Evolutionary conservation across 768 basidiomycete genomes (phyloP).

Genomic region (Psilocybe subaeruginosa): DNA sequence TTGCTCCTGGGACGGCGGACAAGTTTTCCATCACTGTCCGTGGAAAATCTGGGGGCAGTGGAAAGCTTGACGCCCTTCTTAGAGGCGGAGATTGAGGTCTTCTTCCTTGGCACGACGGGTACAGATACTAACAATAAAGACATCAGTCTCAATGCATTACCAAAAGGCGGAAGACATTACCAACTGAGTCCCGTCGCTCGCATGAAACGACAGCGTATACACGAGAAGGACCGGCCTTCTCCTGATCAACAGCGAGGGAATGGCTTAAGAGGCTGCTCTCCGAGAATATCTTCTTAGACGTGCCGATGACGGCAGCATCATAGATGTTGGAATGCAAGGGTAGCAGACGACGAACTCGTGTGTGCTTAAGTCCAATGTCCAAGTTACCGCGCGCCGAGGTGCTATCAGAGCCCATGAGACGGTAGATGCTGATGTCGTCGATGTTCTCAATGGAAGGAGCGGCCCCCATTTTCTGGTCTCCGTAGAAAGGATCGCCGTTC

Average conservation of each 20-base stretch:
- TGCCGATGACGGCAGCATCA: not conserved
- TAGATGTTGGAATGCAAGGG: not conserved
- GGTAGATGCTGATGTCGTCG: too few species aligned
- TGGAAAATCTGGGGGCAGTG: not conserved
- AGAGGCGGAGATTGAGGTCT: not conserved
- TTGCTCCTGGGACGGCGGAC: not conserved
- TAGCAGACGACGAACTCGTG: not conserved
- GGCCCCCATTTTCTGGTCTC: too few species aligned
- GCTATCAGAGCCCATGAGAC: not conserved
- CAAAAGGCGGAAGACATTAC: not conserved
- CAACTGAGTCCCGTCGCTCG: not conserved
- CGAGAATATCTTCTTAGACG: not conserved
- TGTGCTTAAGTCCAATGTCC: too few species aligned
- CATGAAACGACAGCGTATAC: not conserved
- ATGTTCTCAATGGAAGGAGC: too few species aligned
- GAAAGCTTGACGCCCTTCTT: not conserved
- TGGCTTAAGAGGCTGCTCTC: not conserved
- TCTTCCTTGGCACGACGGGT: not conserved
- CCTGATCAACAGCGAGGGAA: not conserved
- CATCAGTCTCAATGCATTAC: not conserved
- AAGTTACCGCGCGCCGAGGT: not conserved
- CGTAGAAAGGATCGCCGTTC: too few species aligned
- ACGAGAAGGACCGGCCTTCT: not conserved
- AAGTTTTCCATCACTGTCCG: not conserved
- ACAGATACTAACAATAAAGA: not conserved